Evolutionary conservation across 1,139 yeast genomes (phyloP), one percentile per base, ranked within the genome.

Genomic region (Saccharomyces hybrid): DNA sequence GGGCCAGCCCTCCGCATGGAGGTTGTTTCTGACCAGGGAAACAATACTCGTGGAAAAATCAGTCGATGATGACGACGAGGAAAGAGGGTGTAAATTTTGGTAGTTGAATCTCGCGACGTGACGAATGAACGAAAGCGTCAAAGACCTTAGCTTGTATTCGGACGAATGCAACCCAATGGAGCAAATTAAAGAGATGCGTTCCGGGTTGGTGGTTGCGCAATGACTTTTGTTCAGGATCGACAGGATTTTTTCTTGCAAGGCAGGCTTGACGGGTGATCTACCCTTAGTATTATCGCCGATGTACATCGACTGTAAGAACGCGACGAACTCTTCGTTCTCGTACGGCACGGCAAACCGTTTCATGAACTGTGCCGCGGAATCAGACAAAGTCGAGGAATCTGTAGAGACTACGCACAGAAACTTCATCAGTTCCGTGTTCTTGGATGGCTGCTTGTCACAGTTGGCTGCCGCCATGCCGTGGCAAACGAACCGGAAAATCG

Each of bases 331-430:
- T 1, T 62, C 59, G 55, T 79, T 75, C 62, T 87, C 91, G 52
- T 77, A 69, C 53, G 86, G 81, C 1, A 81, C 68, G 9, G 73
- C 61, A 11, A 82, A 64, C 59, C 82, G 81, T 55, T 81, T 79
- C 55, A 84, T 74, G 5, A 75, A 63, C 5, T 80, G 75, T 1
- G 75, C 68, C 1, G 72, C 71, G 4, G 56, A 52, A 44, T 67
- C 69, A 11, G 70, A 62, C 2, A 68, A 49, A 0, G 86, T 77
- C 11, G 80, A 76, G 0, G 80, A 67, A 63, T 88, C 95, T n/a
- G 80, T 76, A 1, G 87, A 75, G 0, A 88, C 95, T 29, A 86
- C 73, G n/a, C 87, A 66, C 2, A 84, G 71, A 1, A 84, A 79
- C 3, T 78, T 60, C 0, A 75, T 65, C 29, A 76, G 62, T 13